Evolutionary conservation across 371 early-diverging fungal genomes (phyloP), one percentile per base, ranked within the genome.

Genomic region (Funneliformis caledonium): DNA sequence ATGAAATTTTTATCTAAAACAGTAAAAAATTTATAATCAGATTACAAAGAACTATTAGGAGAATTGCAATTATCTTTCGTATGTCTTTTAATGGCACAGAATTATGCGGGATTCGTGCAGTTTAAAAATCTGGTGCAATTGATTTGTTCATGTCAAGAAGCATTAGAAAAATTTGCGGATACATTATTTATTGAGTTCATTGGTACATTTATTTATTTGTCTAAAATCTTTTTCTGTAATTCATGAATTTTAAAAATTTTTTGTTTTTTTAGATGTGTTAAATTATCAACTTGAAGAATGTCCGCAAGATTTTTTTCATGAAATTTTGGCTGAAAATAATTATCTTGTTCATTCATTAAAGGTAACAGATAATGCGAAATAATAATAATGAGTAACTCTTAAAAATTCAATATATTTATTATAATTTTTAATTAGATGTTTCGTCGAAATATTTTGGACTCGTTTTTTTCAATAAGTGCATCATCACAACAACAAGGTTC

Each of bases 41-140:
- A 88, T 81, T 82, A 86, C 22, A 83, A 78, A 31, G 81, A 85
- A 1, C 68, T 95, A 69, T 83, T 97, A 16, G 97, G 93, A 22
- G 97, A 97, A 81, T 77, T 97, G 50, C 94, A 96, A 82, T 85
- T 97, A 11, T 85, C 94, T 1, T 97, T 96, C 83, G 86, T 96
- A 0, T 85, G 92, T n/a, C 86, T 96, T 42, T 85, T 96, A 48
- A 88, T 95, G 56, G 97, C 93, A 2, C 94, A 96, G 76, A 93
- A 95, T 75, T 96, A 92, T 80, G 91, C 94, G 4, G 96, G 95
- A 0, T 92, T 96, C 68, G 92, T 95, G 80, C 96, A 96, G 85
- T 97, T 96, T 96, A 97, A 96, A 76, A 85, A 88, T 37, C 78
- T 96, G 4, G 87, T 96, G 5, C 90, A 92, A 12, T 73, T 97